Percentiles rank a stretch among this genome's conserved stretches.
Evolutionary conservation across 345 rosid genomes (phyloP).

Genomic region (Syzygium aromaticum): DNA sequence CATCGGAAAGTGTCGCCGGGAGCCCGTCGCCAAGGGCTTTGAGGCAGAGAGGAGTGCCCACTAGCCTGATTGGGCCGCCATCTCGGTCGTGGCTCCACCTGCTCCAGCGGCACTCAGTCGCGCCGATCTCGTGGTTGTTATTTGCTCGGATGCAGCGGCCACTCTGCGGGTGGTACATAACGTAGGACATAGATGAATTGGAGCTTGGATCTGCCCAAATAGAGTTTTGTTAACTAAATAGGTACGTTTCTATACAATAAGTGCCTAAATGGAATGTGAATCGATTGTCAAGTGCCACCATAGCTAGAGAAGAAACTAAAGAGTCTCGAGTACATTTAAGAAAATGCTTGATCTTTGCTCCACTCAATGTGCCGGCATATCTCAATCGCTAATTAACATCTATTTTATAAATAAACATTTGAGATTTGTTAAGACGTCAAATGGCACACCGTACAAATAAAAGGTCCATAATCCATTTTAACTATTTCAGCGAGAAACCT

Average conservation of each 20-base stretch:
- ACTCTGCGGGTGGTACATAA: constrained; percentile 26
- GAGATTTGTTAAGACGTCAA: not conserved
- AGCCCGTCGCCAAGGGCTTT: not conserved
- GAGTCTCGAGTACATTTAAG: not conserved
- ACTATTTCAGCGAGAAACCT: not conserved
- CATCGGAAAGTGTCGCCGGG: not conserved
- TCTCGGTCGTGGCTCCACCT: not conserved
- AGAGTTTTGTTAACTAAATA: not conserved
- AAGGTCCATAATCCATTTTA: not conserved
- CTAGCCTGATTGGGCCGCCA: not conserved
- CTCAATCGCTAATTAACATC: not conserved
- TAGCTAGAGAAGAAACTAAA: not conserved
- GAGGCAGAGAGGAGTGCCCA: not conserved
- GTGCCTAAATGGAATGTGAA: no score
- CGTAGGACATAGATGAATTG: constrained; percentile 4
- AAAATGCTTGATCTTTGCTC: not conserved
- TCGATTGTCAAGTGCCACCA: no score
- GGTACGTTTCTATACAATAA: not conserved
- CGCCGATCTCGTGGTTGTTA: not conserved
- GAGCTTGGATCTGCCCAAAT: constrained; percentile 21
- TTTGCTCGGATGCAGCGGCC: constrained; percentile 13
- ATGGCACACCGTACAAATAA: accelerated
- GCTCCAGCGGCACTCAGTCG: not conserved
- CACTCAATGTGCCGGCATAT: not conserved
- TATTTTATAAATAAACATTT: not conserved